These are phyloP conservation scores for Parasitella parasitica DNA, from an alignment of 371 early-diverging fungal genomes.

Conservation along the genomic window DNA sequence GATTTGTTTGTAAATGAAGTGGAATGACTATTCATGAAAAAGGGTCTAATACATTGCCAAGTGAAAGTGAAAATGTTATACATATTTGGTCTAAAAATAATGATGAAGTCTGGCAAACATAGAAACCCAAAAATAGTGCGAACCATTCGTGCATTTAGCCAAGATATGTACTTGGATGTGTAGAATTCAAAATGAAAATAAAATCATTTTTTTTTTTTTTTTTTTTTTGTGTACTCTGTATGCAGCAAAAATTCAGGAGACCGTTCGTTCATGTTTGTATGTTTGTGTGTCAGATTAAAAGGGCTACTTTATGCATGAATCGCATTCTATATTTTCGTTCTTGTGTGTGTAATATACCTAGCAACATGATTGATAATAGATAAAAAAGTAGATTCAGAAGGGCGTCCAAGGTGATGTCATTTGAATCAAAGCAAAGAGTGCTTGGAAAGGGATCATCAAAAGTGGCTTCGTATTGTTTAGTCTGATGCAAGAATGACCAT, in stretches of 20 bases:
- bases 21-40: too few species aligned
- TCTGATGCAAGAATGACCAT: too few species aligned
- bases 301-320: neutral
- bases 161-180: neutral
- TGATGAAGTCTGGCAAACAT: neutral
- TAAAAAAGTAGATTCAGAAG: neutral
- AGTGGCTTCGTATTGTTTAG: too few species aligned
- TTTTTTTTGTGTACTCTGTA: too few species aligned
- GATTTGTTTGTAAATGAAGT: too few species aligned
- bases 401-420: neutral
- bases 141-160: neutral
- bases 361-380: neutral
- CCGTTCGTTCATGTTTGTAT: neutral
- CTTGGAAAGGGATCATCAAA: too few species aligned
- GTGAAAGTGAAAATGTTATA: too few species aligned
- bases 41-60: too few species aligned
- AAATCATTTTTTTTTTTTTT: neutral
- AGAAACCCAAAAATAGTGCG: neutral
- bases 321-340: neutral
- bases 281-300: neutral
- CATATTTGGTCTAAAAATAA: neutral
- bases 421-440: neutral
- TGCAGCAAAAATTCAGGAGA: neutral
- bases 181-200: neutral
- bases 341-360: too few species aligned